Conservation (phyloP, 2,329 filamentous ascomycete species). For the Lasiodiplodia sp. region DNA sequence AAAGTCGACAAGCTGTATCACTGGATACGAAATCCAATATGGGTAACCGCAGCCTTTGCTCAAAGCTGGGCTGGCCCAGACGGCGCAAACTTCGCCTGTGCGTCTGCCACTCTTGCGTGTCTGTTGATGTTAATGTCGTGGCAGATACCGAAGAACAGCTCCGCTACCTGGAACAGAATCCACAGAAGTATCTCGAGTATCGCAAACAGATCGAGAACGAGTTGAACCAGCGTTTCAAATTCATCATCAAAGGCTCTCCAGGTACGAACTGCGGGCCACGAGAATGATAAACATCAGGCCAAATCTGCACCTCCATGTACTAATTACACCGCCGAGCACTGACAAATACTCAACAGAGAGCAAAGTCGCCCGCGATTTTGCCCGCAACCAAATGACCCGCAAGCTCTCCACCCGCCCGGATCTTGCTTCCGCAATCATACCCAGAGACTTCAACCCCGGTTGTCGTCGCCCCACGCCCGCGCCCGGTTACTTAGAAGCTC, state of each 20-base stretch:
- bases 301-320: conserved; percentile 39
- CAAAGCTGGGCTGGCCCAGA: conserved; percentile 51
- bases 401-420: conserved; percentile 50
- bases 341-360: conserved; percentile 40
- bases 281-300: background rate
- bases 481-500: conserved; percentile 59
- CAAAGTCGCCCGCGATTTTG: conserved; percentile 42
- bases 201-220: conserved; percentile 56
- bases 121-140: background rate
- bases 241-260: conserved; percentile 58
- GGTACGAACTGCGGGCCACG: background rate
- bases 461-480: conserved; percentile 57
- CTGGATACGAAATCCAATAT: conserved; percentile 50
- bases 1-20: conserved; percentile 55
- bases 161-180: conserved; percentile 52
- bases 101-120: conserved; percentile 13
- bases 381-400: conserved; percentile 61
- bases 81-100: conserved; percentile 56
- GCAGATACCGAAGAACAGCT: conserved; percentile 50
- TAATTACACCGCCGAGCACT: conserved; percentile 51
- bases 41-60: conserved; percentile 51
- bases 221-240: conserved; percentile 48
- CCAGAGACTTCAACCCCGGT: conserved; percentile 49
- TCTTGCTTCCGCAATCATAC: conserved; percentile 50
- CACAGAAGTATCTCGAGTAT: conserved; percentile 51